Evolutionary conservation across 108 stramenopile genomes (phyloP), one percentile per base, ranked within the genome.

Genomic region (Stephanodiscus minutulus): DNA sequence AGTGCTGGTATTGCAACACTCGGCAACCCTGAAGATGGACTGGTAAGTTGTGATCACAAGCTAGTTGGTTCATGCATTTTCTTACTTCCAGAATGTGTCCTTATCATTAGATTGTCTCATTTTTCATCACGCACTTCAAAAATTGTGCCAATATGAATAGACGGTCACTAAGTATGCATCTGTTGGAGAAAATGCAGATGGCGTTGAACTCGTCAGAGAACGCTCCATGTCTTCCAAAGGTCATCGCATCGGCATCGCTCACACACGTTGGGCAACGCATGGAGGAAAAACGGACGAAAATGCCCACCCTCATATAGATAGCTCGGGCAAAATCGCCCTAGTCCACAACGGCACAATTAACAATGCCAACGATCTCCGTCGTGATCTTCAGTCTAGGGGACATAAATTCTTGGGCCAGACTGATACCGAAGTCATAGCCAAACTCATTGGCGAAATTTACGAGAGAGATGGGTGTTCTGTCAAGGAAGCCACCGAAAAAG

Each of bases 181-280:
- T n/a, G 89, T 92, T 66, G 98, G 97, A 11, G 87, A 97, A 67
- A 93, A 96, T 60, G 96, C 95, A 25, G 96, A 97, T 77, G 85
- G 92, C 53, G 88, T 98, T 66, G 92, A 96, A 33, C 74, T 97
- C 62, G 93, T 98, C 36, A 70, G 79, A 27, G 66, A 81, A n/a
- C 87, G 94, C 70, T 86, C 90, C 28, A 61, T 68, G 33, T 56
- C 28, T 39, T 87, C 89, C 28, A 68, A 48, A 28, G 88, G 89
- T 31, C 96, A 97, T 71, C 55, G 69, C 53, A 81, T 97, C 10
- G 98, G 98, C 52, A 98, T 99, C 63, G 99, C 97, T 17, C 99
- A 99, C 83, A 99, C 99, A 8, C 96, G 99, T 11, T 99, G 99
- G 99, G 98, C 99, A 24, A 99, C 99, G 1, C 96, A 97, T 81